Base-by-base conservation (phyloP, 441 rosid genomes). In the Hura crepitans region DNA sequence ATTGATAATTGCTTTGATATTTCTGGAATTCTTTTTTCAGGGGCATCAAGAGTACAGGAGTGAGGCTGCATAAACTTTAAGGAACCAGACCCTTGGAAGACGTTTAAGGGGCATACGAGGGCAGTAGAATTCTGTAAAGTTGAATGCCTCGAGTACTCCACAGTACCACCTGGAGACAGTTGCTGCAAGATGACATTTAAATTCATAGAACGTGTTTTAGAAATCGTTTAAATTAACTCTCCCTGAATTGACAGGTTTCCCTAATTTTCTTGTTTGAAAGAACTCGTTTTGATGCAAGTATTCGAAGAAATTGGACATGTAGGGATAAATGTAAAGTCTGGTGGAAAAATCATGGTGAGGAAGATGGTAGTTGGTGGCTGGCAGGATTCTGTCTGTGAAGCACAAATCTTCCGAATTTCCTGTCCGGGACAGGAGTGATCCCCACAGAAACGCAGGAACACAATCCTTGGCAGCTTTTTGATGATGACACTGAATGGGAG, bases 381-480 rank as follows among this genome's bases (percentile, higher is more conserved):
- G 99, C 56, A 83, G 99, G 77, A 72, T 96, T 70, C 59, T 86
- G 65, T 79, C 86, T 76, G 89, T 85, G 22, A 85, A 90, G 74
- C 82, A 96, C 73, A 93, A 93, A 73, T 85, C 89, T 72, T 53
- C 79, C 20, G 96, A 93, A 63, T 91, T 91, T 84, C 87, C 89
- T 7, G 65, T 96, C 50, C 85, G 77, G 82, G 93, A 96, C 82
- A 88, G 84, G 80, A 83, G 87, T 75, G 94, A 88, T n/a, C 56
- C 96, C 98, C 22, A 70, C 81, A 2, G 93, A 93, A 74, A 78
- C 86, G 31, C 93, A 88, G 74, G 81, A 80, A 35, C 99, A 96
- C 82, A 93, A 98, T 81, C 98, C 99, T 6, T 96, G 99, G 98
- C 98, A 96, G 85, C 98, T 96, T 78, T 96, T 87, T 78, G 97